Evolutionary conservation across 192 early-diverging fungal genomes (phyloP).

Genomic region (Entomortierella parvispora): DNA sequence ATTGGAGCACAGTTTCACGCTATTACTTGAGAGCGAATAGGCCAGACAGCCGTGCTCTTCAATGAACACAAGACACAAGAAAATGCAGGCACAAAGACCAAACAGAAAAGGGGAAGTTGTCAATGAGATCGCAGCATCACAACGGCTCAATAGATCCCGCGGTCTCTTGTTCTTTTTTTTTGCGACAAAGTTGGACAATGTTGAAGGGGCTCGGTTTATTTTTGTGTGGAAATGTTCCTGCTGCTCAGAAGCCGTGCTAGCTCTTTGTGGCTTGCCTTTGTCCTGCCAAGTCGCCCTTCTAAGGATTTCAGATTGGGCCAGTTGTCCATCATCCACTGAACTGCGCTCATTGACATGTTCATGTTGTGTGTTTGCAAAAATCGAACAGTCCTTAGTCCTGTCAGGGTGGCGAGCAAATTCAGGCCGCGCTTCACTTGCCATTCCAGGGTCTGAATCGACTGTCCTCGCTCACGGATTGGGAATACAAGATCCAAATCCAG

Average conservation of each 20-base stretch:
- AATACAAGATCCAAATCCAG: background rate
- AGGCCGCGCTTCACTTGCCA: conserved; percentile 6
- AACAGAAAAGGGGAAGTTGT: too few species aligned
- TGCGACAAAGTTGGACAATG: too few species aligned
- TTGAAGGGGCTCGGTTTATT: too few species aligned
- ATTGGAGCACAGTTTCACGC: too few species aligned
- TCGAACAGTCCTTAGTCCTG: background rate
- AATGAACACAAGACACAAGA: too few species aligned
- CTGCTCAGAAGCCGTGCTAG: background rate
- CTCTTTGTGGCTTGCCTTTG: conserved; percentile 2
- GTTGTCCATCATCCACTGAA: conserved; percentile 5
- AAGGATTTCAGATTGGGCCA: conserved; percentile 1
- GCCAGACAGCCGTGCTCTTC: too few species aligned
- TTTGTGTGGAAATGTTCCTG: too few species aligned
- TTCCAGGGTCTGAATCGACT: background rate
- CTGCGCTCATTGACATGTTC: conserved; percentile 16
- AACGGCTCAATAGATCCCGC: too few species aligned
- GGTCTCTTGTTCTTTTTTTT: too few species aligned
- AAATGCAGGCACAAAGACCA: too few species aligned
- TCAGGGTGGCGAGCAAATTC: background rate
- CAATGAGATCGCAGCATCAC: too few species aligned
- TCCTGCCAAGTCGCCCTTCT: background rate
- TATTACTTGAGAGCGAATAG: too few species aligned
- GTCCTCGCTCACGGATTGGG: background rate
- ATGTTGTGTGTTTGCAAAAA: background rate